phyloP scores from a whole-genome alignment of 495 filamentous ascomycete species.

The Collariella sp. region DNA sequence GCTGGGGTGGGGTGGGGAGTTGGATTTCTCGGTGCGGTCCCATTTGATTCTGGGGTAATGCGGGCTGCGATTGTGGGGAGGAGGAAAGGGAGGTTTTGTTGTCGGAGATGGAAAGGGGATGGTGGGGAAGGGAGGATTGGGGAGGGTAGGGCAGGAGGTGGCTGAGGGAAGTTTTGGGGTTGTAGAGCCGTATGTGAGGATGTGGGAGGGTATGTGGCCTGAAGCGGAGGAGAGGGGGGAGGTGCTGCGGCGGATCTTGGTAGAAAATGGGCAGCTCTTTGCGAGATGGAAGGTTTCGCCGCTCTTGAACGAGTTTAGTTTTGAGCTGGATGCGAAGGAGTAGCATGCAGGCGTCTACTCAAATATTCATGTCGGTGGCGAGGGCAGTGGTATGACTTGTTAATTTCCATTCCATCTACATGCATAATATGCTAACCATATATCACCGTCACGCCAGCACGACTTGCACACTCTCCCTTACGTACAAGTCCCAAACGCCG shows the following conservation, averaged over 20 bases:
- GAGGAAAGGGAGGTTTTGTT: background rate
- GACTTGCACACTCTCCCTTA: constrained; percentile 27
- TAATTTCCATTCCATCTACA: too few species aligned
- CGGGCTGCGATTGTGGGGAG: constrained; percentile 1
- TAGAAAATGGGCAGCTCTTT: constrained; percentile 4
- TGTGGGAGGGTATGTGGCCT: constrained; percentile 3
- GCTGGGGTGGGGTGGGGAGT: constrained; percentile 1
- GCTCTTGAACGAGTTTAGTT: constrained; percentile 3
- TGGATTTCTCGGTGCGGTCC: background rate
- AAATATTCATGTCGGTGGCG: too few species aligned
- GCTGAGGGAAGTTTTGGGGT: background rate
- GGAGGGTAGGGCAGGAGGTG: background rate
- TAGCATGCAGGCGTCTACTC: too few species aligned
- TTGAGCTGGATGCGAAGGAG: too few species aligned
- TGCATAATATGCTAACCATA: too few species aligned
- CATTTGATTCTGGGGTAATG: constrained; percentile 1
- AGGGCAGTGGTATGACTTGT: too few species aligned
- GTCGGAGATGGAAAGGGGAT: background rate
- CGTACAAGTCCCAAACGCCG: constrained; percentile 41
- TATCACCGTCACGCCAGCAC: too few species aligned
- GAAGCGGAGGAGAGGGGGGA: constrained; percentile 1
- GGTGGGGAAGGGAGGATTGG: background rate
- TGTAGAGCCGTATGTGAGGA: constrained; percentile 3
- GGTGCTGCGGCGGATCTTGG: background rate
- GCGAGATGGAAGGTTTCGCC: constrained; percentile 1